Base-by-base conservation (phyloP, 768 basidiomycete species). In the Pulveroboletus ravenelii region DNA sequence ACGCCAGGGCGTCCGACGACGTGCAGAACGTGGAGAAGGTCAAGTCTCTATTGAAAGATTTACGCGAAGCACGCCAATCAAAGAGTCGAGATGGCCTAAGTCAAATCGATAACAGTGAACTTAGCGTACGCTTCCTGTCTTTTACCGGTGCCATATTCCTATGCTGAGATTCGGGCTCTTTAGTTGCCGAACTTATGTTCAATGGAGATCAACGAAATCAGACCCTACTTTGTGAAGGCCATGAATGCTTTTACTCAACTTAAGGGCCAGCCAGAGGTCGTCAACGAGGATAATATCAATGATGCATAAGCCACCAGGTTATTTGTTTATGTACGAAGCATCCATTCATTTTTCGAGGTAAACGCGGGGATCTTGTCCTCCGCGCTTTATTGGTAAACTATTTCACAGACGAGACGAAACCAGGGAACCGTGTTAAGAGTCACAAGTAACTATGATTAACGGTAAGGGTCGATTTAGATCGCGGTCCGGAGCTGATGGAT, bases 41-140 rank as follows among this genome's bases (percentile, higher is more conserved):
- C 18, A 81, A 90, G 6, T 84, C 85, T 6, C 70, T 98, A 2
- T 77, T 98, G 17, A 94, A 98, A 66, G 93, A 96, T 63, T 74
- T 98, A n/a, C 86, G 94, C 12, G 94, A 98, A 72, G 91, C 90
- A 12, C 79, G 96, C 35, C 95, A 97, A 66, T 88, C 93, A 8
- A 99, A 99, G 64, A 86, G 89, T 70, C 74, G 94, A 53, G 82
- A 88, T 48, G 93, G 93, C 76, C 71, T 98, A 2, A 75, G 78
- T 52, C 80, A 79, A 52, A 75, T 96, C 27, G 89, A 93, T 65
- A 80, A 89, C 62, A 87, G 82, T 56, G 87, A 89, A 65, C 76
- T 93, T 25, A 83, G 82, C 69, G 91, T 90, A 66, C 37, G 84
- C 70, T n/a, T n/a, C 36, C 45, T 47, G 40, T 30, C 32, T 42